Evolutionary conservation across 2,329 filamentous ascomycete species (phyloP).

Genomic region (Hypoxylon sp.): DNA sequence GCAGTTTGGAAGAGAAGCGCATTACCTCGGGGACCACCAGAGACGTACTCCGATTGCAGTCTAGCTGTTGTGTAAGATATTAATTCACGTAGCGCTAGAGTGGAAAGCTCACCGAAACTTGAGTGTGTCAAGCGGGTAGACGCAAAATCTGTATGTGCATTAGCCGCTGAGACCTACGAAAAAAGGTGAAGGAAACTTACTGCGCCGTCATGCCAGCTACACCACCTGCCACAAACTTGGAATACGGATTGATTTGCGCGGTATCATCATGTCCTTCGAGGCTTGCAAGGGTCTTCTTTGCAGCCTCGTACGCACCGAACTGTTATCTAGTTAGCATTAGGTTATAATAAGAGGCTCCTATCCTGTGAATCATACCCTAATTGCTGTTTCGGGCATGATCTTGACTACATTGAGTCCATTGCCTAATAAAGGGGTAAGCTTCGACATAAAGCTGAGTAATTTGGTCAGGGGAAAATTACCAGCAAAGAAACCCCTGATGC

Average conservation of each 20-base stretch:
- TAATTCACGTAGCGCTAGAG: conserved; percentile 5
- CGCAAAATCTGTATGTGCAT: conserved; percentile 74
- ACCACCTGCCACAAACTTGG: conserved; percentile 92
- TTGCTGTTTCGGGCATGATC: conserved; percentile 98
- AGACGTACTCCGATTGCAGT: conserved; percentile 94
- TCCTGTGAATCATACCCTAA: conserved; percentile 70
- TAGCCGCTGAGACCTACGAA: conserved; percentile 37
- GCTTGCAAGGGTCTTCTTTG: conserved; percentile 87
- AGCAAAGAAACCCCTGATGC: conserved; percentile 90
- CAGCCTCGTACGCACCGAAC: conserved; percentile 96
- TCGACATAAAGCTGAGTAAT: not conserved
- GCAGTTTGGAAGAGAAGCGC: conserved; percentile 86
- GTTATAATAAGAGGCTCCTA: not conserved
- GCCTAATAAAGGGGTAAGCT: conserved; percentile 66
- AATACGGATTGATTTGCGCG: conserved; percentile 82
- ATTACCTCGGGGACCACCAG: conserved; percentile 86
- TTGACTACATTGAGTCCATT: conserved; percentile 98
- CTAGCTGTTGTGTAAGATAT: conserved; percentile 65
- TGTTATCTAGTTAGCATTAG: conserved; percentile 48
- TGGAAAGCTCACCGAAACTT: conserved; percentile 70
- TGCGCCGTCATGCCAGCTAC: conserved; percentile 95
- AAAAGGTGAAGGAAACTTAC: conserved; percentile 62
- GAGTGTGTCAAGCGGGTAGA: conserved; percentile 92
- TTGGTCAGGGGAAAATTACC: conserved; percentile 68
- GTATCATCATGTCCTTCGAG: conserved; percentile 91